Conservation (phyloP, 257 asterid species). For the Pogostemon cablin region DNA sequence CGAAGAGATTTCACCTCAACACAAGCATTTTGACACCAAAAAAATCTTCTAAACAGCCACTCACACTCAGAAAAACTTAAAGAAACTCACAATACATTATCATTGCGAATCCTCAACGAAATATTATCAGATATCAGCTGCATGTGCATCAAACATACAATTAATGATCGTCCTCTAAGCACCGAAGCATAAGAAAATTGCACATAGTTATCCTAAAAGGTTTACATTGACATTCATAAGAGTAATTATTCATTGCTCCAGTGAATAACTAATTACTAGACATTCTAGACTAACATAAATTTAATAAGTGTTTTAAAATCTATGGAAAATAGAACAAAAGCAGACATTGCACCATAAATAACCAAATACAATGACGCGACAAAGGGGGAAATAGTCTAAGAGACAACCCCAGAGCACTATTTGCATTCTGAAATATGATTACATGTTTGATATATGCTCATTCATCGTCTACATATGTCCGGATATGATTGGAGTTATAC, state of each 20-base stretch:
- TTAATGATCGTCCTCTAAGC: slow-evolving; percentile 8
- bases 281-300: not conserved
- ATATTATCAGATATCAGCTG: slow-evolving; percentile 13
- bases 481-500: not conserved
- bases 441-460: not conserved
- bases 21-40: not conserved
- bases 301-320: too few species aligned
- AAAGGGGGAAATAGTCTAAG: not conserved
- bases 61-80: slow-evolving; percentile 1
- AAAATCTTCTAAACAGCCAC: slow-evolving; percentile 3
- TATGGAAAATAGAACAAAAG: not conserved
- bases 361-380: not conserved
- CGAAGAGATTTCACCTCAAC: not conserved
- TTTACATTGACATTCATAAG: not conserved
- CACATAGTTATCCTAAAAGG: not conserved
- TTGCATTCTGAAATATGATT: not conserved
- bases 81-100: not conserved
- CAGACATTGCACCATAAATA: not conserved
- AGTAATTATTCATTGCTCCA: not conserved
- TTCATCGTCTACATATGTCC: slow-evolving; percentile 1
- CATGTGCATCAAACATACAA: slow-evolving; percentile 22
- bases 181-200: not conserved
- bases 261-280: slow-evolving; percentile 23
- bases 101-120: slow-evolving; percentile 1
- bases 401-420: not conserved